Conservation (phyloP, 2,329 filamentous ascomycete species). For the Colletotrichum simmondsii region DNA sequence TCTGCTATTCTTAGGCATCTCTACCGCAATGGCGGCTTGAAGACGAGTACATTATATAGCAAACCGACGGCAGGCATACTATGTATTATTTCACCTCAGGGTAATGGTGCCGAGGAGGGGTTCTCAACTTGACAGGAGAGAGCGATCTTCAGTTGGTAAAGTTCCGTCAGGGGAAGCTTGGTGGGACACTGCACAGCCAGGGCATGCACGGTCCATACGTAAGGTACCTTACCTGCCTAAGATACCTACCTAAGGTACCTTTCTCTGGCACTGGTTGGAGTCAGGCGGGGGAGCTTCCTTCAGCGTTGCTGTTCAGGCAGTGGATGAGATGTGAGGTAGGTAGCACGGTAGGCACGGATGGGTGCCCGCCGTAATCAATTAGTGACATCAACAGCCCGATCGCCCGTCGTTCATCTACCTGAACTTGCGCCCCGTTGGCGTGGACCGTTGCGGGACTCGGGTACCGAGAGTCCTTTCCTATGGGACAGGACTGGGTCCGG, state of each 20-base stretch:
- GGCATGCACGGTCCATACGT: constrained; percentile 9
- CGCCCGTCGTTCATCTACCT: neutral
- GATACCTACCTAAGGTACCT: too few species aligned
- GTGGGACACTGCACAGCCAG: neutral
- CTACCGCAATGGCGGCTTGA: neutral
- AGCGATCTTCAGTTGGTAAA: neutral
- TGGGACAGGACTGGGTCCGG: neutral
- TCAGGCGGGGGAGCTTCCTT: neutral
- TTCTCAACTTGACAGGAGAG: too few species aligned
- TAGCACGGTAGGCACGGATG: neutral
- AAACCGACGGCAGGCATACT: too few species aligned
- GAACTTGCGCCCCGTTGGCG: neutral
- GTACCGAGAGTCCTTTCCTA: constrained; percentile 4
- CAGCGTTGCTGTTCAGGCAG: neutral
- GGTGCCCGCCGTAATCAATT: constrained; percentile 12
- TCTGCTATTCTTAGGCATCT: neutral
- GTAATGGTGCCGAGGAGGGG: too few species aligned
- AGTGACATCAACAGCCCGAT: constrained; percentile 32
- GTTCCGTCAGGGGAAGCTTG: neutral
- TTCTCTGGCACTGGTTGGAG: too few species aligned
- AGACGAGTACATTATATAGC: too few species aligned
- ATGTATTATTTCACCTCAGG: too few species aligned
- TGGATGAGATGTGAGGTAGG: neutral
- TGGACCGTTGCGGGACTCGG: constrained; percentile 22
- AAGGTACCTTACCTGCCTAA: too few species aligned